Base-by-base conservation (phyloP, 345 rosid genomes). In the Eucalyptus marginata region DNA sequence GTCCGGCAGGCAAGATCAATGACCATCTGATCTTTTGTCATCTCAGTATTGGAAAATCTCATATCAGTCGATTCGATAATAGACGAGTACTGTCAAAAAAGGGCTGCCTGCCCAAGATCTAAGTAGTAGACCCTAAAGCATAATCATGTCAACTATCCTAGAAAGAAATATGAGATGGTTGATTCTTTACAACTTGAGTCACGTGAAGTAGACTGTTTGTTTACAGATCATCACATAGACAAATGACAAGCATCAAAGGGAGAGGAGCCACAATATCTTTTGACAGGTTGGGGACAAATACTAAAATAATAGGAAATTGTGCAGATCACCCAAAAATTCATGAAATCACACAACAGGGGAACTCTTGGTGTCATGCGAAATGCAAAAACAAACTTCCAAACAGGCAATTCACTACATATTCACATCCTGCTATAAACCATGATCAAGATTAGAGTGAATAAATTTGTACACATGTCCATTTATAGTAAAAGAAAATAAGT, bases 11-110 rank as follows among this genome's bases (percentile, higher is more conserved):
- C 90, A 88, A 98, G 98, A 90, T 97, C 95, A 54, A 90, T 80
- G 89, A 95, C 87, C 94, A 97, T 94, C 92, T 92, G 92, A 89
- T 95, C 98, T 93, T 95, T 94, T 31, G 94, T 54, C 5, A 54
- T 54, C 59, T 54, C 1, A 2, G 96, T 90, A 92, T 96, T 95
- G 90, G 88, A 96, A 71, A 7, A 46, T 81, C 15, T 58, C 66
- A 51, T 51, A 58, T 10, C 66, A 11, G 7, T 59, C 2, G 27
- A 25, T 59, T 59, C 15, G 4, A 5, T 59, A 11, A 27, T 59
- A 25, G n/a, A 59, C 2, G 2, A 54, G 59, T 54, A 11, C 31
- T 11, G 15, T 25, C n/a, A 59, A 5, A 10, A 25, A 25, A 59
- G n/a, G 66, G n/a, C n/a, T 25, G 13, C n/a, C 31, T 5, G 31